phyloP scores from a whole-genome alignment of 192 early-diverging fungal species.

The Geranomyces variabilis region DNA sequence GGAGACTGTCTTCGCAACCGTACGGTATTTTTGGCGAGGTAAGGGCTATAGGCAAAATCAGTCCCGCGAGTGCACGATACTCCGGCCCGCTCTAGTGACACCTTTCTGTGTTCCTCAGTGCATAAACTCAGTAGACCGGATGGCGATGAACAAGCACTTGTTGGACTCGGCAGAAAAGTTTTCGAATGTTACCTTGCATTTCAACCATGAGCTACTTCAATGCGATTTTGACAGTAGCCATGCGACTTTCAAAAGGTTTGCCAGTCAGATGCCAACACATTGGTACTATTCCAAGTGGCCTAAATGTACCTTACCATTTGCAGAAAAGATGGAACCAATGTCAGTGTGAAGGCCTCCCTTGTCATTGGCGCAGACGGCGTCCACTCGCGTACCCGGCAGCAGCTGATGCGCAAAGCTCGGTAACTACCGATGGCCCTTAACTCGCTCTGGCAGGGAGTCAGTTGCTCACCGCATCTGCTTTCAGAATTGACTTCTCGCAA shows the following conservation, averaged over 20 bases:
- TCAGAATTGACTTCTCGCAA: conserved; percentile 81
- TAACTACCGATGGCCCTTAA: conserved; percentile 31
- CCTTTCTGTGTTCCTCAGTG: conserved; percentile 52
- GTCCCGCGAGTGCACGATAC: no score
- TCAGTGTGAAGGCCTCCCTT: conserved; percentile 66
- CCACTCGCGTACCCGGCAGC: conserved; percentile 75
- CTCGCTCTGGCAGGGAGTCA: no score
- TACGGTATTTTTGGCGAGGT: conserved; percentile 90
- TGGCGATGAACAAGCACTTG: conserved; percentile 77
- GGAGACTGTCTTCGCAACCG: conserved; percentile 72
- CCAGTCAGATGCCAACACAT: neutral
- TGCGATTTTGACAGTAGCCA: conserved; percentile 75
- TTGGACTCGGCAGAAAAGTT: conserved; percentile 72
- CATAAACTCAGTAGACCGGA: conserved; percentile 93
- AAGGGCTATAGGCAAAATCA: neutral
- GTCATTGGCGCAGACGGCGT: conserved; percentile 91
- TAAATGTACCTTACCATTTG: neutral
- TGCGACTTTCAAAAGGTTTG: conserved; percentile 37
- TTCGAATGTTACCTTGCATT: conserved; percentile 73
- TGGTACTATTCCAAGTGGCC: neutral
- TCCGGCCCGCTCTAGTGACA: no score
- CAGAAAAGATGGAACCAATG: conserved; percentile 45
- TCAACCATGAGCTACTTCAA: conserved; percentile 68
- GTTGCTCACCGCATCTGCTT: neutral
- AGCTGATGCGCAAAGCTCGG: conserved; percentile 78